These are phyloP conservation scores for Pleurotus tuber-regium DNA, from an alignment of 768 basidiomycete species.

Conservation along the genomic window DNA sequence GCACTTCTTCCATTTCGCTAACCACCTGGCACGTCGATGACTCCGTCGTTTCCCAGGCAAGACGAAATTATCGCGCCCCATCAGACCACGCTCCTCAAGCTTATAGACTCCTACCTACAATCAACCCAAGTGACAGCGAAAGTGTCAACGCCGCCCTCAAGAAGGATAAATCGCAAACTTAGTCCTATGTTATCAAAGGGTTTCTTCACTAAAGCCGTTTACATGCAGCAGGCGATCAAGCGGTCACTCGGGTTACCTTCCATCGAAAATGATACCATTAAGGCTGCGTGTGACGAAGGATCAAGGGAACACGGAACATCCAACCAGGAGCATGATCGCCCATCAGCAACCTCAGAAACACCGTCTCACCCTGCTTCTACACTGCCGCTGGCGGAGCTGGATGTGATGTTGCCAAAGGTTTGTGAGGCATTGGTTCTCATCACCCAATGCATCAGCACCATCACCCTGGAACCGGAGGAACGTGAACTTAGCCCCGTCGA, in stretches of 20 bases:
- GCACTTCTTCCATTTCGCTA: constrained; percentile 11
- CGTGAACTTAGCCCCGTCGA: constrained; percentile 19
- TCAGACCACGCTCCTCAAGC: constrained; percentile 84
- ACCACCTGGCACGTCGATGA: not conserved
- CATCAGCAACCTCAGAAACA: not conserved
- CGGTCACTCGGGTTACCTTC: constrained; percentile 37
- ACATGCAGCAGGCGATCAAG: constrained; percentile 51
- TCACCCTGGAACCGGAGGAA: constrained; percentile 53
- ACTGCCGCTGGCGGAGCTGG: constrained; percentile 42
- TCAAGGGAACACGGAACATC: constrained; percentile 2
- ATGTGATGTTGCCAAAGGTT: constrained; percentile 72
- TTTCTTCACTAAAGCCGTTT: constrained; percentile 61
- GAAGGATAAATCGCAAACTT: constrained; percentile 40
- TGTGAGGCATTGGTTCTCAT: constrained; percentile 80
- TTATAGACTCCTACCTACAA: constrained; percentile 83
- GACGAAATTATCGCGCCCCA: constrained; percentile 79
- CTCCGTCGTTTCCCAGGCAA: constrained; percentile 28
- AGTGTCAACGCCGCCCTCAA: constrained; percentile 26
- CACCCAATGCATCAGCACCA: constrained; percentile 70
- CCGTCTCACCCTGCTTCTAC: not conserved
- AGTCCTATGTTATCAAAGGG: constrained; percentile 58
- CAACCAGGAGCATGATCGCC: not conserved
- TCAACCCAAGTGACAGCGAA: constrained; percentile 35
- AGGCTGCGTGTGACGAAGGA: not conserved
- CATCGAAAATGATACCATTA: not conserved